These are phyloP conservation scores for Barnettozyma wickerhamii DNA, from an alignment of 805 yeast genomes.

Conservation along the genomic window DNA sequence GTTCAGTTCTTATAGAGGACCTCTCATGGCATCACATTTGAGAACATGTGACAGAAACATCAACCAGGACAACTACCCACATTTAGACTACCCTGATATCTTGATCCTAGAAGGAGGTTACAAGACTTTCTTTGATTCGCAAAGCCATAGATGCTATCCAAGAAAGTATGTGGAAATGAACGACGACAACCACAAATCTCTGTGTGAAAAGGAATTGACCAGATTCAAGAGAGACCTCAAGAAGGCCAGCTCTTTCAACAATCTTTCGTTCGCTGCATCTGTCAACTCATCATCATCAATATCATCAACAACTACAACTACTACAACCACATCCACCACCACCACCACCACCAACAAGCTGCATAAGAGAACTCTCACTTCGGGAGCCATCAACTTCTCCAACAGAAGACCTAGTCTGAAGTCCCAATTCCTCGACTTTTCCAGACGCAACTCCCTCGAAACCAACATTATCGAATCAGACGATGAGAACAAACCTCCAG, in stretches of 20 bases:
- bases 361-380: constrained; percentile 23
- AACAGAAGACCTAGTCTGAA: constrained; percentile 20
- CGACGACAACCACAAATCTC: constrained; percentile 47
- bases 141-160: constrained; percentile 61
- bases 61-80: constrained; percentile 75
- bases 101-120: constrained; percentile 91
- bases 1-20: constrained; percentile 91
- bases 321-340: background rate
- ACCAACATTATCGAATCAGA: background rate
- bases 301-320: constrained; percentile 4
- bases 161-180: constrained; percentile 85
- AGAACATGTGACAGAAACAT: constrained; percentile 76
- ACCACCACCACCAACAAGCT: constrained; percentile 1
- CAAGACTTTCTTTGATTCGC: constrained; percentile 62
- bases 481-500: constrained; percentile 23
- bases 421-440: constrained; percentile 15
- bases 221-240: constrained; percentile 45
- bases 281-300: constrained; percentile 9
- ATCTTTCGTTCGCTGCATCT: constrained; percentile 21
- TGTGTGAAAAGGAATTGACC: constrained; percentile 51
- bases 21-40: constrained; percentile 82
- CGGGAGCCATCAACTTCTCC: constrained; percentile 17
- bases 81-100: constrained; percentile 81
- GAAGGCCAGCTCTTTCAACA: constrained; percentile 33
- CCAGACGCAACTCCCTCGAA: constrained; percentile 10